A percentile compares a stretch with the other conserved stretches of the same genome.
Evolutionary conservation across 1,284 basidiomycete species (phyloP).

Genomic region (Jaminaea rosea): DNA sequence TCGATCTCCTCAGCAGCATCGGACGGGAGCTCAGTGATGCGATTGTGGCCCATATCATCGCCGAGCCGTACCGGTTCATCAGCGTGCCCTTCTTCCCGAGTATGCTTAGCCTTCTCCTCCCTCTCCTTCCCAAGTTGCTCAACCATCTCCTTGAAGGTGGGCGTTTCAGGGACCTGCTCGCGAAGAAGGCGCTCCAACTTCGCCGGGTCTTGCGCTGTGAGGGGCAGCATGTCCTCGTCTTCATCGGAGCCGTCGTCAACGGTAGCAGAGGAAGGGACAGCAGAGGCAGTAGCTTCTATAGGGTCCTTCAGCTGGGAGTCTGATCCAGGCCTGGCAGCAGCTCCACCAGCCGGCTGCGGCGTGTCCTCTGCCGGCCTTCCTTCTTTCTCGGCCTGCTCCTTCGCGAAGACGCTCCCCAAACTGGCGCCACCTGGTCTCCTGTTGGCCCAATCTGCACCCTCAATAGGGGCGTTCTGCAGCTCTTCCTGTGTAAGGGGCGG

Average conservation of each 20-base stretch:
- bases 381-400: not conserved
- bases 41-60: not conserved
- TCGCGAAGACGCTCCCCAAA: not conserved
- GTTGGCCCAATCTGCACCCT: not conserved
- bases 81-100: not conserved
- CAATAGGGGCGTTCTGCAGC: not conserved
- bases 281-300: not conserved
- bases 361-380: not conserved
- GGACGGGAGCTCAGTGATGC: not conserved
- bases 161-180: not conserved
- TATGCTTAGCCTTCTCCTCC: not conserved
- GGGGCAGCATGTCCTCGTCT: not conserved
- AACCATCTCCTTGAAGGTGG: conserved; percentile 1
- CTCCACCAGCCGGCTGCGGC: not conserved
- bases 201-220: conserved; percentile 7
- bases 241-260: conserved; percentile 2
- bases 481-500: not conserved
- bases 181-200: conserved; percentile 5
- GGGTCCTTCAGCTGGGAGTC: conserved; percentile 1
- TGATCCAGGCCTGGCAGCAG: not conserved
- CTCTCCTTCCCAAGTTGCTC: not conserved
- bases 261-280: not conserved
- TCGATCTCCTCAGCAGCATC: not conserved
- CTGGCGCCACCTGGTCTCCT: not conserved
- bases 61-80: not conserved